Conservation (phyloP, 1,284 basidiomycete genomes). For the Amylostereum chailletii region DNA sequence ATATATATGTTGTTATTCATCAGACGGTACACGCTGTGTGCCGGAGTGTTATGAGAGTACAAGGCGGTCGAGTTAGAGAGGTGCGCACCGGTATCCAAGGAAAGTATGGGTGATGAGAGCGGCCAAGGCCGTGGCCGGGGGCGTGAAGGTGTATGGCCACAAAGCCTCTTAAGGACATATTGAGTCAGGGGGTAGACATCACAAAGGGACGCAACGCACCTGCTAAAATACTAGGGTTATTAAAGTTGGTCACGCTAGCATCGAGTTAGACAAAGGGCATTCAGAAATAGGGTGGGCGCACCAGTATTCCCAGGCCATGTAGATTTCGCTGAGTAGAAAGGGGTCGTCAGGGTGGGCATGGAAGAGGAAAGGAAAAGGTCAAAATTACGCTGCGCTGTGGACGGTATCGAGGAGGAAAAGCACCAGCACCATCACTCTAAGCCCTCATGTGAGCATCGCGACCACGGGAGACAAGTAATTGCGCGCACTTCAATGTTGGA, state of each 20-base stretch:
- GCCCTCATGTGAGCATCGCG: not conserved
- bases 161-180: constrained; percentile 21
- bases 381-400: constrained; percentile 29
- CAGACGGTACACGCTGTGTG: constrained; percentile 19
- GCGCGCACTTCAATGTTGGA: constrained; percentile 27
- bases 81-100: constrained; percentile 31
- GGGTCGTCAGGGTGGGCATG: not conserved
- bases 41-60: not conserved
- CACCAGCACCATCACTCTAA: constrained; percentile 27
- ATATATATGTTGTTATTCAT: constrained; percentile 28
- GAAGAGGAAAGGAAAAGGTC: not conserved
- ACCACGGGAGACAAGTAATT: not conserved
- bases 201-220: constrained; percentile 18
- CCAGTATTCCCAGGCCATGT: constrained; percentile 32
- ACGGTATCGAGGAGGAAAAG: constrained; percentile 37
- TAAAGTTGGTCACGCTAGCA: constrained; percentile 32
- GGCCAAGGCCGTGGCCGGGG: constrained; percentile 30
- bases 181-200: not conserved
- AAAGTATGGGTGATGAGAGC: constrained; percentile 36
- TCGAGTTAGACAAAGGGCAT: not conserved
- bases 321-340: constrained; percentile 23
- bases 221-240: constrained; percentile 25
- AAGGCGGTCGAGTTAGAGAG: not conserved
- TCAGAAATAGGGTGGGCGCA: constrained; percentile 12
- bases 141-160: constrained; percentile 38